phyloP scores from a whole-genome alignment of 306 rosid genomes.

The Quercus wislizeni region DNA sequence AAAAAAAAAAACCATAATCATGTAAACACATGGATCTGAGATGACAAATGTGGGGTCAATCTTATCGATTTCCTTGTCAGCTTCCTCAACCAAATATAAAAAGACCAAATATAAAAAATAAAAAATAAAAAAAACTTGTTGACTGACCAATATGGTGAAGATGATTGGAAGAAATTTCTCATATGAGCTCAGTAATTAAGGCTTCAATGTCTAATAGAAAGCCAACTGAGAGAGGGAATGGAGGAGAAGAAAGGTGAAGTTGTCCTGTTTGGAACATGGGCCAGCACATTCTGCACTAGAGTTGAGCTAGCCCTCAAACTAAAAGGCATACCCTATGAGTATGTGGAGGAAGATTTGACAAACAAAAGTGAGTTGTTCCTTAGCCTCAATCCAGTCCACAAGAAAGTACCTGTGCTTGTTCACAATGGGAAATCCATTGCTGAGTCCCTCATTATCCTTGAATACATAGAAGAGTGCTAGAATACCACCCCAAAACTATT shows the following conservation, averaged over 20 bases:
- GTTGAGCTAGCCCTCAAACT: constrained; percentile 39
- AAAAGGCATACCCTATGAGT: constrained; percentile 41
- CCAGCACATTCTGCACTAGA: constrained; percentile 13
- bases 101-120: no score
- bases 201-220: no score
- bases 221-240: not conserved
- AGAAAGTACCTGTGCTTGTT: constrained; percentile 40
- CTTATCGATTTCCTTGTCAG: no score
- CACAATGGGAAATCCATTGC: constrained; percentile 34
- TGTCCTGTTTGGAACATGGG: constrained; percentile 17
- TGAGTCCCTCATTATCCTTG: constrained; percentile 38
- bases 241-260: constrained; percentile 8
- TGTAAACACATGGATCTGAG: no score
- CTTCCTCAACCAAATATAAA: no score
- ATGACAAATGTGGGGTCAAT: no score
- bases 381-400: constrained; percentile 34
- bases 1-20: no score
- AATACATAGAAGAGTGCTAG: constrained; percentile 47
- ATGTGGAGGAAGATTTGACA: constrained; percentile 36
- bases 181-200: no score
- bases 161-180: no score
- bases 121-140: no score
- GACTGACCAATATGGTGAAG: no score
- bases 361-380: constrained; percentile 37
- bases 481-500: constrained; percentile 31